A percentile compares a stretch with the other conserved stretches of the same genome.
Conservation (phyloP, 805 yeast genomes). For the Aciculoconidium aculeatum region DNA sequence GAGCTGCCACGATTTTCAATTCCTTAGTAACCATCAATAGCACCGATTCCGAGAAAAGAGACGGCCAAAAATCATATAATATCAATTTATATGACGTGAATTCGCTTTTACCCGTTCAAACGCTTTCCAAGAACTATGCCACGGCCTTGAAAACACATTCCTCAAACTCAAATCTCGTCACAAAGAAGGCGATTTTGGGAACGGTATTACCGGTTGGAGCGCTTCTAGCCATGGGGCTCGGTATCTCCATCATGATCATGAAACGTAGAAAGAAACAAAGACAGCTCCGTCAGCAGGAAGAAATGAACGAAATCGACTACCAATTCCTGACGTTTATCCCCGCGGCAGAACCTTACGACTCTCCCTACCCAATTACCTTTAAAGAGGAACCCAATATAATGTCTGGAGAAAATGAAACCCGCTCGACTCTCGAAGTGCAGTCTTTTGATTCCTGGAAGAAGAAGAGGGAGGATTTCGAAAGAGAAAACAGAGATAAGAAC, state of each 20-base stretch:
- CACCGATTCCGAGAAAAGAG: conserved; percentile 14
- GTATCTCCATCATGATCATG: conserved; percentile 14
- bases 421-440: conserved; percentile 37
- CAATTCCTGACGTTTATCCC: conserved; percentile 23
- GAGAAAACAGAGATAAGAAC: too few species aligned
- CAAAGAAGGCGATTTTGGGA: conserved; percentile 30
- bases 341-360: conserved; percentile 6
- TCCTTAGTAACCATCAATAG: conserved; percentile 41
- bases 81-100: conserved; percentile 39
- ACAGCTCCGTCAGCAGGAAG: conserved; percentile 11
- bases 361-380: not conserved
- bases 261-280: conserved; percentile 13
- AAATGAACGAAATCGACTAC: conserved; percentile 20
- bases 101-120: conserved; percentile 26
- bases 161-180: conserved; percentile 6
- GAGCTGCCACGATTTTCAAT: conserved; percentile 49
- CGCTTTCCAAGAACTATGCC: conserved; percentile 18
- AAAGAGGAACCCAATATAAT: conserved; percentile 1
- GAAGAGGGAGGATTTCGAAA: conserved; percentile 43
- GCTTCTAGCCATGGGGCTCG: conserved; percentile 10
- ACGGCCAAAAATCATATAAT: conserved; percentile 18
- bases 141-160: conserved; percentile 1
- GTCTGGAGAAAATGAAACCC: conserved; percentile 21
- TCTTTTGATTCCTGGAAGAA: conserved; percentile 50
- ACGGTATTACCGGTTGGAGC: conserved; percentile 32